Evolutionary conservation across 169 alveolate species (phyloP).

Genomic region (Condylostoma magnum): DNA sequence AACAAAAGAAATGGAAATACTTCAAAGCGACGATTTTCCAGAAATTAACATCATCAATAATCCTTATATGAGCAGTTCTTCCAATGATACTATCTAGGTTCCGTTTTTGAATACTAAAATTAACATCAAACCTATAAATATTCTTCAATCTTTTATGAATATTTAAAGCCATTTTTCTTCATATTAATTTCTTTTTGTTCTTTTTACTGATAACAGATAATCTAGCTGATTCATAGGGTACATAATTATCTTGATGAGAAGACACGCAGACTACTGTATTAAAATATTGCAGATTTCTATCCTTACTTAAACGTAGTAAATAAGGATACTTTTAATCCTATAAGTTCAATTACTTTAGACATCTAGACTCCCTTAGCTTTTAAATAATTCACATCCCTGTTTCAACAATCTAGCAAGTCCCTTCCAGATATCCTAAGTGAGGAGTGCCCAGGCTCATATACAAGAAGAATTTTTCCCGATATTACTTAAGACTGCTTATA

Average conservation of each 20-base stretch:
- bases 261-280: conserved; percentile 61
- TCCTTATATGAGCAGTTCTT: conserved; percentile 27
- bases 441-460: conserved; percentile 79
- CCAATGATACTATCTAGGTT: conserved; percentile 25
- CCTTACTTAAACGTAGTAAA: conserved; percentile 60
- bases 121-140: conserved; percentile 75
- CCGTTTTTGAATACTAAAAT: conserved; percentile 62
- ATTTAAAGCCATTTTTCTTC: conserved; percentile 68
- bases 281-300: conserved; percentile 77
- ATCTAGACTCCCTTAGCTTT: conserved; percentile 68
- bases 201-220: conserved; percentile 48
- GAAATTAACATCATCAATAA: not conserved
- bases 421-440: conserved; percentile 79
- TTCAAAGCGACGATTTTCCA: not conserved
- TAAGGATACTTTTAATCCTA: conserved; percentile 77
- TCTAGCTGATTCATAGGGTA: conserved; percentile 82
- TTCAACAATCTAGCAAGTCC: conserved; percentile 72
- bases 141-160: conserved; percentile 49
- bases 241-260: conserved; percentile 78
- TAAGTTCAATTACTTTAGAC: conserved; percentile 69
- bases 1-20: conserved; percentile 8
- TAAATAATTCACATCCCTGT: conserved; percentile 84
- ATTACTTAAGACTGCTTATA: conserved; percentile 66
- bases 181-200: conserved; percentile 39
- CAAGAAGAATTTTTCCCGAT: conserved; percentile 63